Evolutionary conservation across 1,139 yeast species (phyloP).

Genomic region (Suhomyces yuchorum): DNA sequence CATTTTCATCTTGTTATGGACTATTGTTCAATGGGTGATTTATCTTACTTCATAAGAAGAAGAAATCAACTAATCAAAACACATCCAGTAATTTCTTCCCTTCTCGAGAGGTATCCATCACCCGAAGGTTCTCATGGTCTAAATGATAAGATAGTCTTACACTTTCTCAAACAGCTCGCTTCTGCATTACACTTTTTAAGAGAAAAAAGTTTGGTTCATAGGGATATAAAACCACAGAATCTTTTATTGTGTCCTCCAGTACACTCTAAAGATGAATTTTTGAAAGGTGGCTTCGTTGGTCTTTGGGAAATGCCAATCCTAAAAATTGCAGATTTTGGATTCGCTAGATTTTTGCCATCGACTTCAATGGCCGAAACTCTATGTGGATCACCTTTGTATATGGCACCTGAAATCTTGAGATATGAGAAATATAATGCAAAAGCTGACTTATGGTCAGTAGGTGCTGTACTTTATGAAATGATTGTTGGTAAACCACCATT

Average conservation of each 20-base stretch:
- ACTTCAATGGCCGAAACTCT: constrained; percentile 94
- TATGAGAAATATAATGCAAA: constrained; percentile 96
- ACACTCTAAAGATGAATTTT: constrained; percentile 62
- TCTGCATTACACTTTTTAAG: constrained; percentile 83
- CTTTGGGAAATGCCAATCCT: constrained; percentile 86
- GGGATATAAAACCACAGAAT: constrained; percentile 95
- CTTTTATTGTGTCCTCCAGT: constrained; percentile 75
- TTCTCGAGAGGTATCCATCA: constrained; percentile 81
- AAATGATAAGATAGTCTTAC: constrained; percentile 74
- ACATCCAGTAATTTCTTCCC: constrained; percentile 76
- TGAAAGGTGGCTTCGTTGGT: constrained; percentile 63
- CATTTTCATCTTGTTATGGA: constrained; percentile 96
- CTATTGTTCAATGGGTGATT: constrained; percentile 92
- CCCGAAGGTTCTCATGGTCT: constrained; percentile 78
- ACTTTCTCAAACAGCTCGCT: constrained; percentile 83
- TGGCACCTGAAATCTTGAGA: constrained; percentile 96
- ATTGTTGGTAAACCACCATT: constrained; percentile 94
- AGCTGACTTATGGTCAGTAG: constrained; percentile 98
- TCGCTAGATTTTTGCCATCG: constrained; percentile 90
- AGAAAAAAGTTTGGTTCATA: constrained; percentile 80
- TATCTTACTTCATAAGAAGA: constrained; percentile 80
- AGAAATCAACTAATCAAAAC: constrained; percentile 70
- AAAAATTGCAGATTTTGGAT: constrained; percentile 96
- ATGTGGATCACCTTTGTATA: constrained; percentile 95
- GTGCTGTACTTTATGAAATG: constrained; percentile 95